Base-by-base conservation (phyloP, 2,329 filamentous ascomycete genomes). In the Samsoniella hepiali region DNA sequence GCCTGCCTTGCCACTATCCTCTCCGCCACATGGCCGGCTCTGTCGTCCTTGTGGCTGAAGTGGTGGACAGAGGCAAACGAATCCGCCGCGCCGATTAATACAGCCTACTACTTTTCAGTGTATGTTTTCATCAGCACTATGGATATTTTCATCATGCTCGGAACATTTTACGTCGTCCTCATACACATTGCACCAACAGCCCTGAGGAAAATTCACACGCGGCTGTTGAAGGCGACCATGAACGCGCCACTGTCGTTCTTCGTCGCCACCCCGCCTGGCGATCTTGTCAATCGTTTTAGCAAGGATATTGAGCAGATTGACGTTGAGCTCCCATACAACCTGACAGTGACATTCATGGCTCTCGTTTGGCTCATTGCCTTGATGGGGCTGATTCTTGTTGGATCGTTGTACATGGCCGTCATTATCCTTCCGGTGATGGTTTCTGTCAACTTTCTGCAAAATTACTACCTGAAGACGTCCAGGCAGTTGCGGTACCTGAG, bases 401-500 rank as follows among this genome's bases (percentile, higher is more conserved):
- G 78, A 3, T 79, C 83, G 2, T 77, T 75, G 49, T 79, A 79
- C 61, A 74, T 84, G 0, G 75, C 75, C 0, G 70, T 81, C 2
- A 76, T 75, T 0, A 74, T 85, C 17, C 82, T 83, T 0, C 63
- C 79, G 2, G 63, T 62, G 2, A 9, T 71, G 2, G 3, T 67
- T 3, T 63, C 68, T 1, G 49, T 74, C 8, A 70, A 66, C 38
- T 22, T 69, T 2, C 50, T 75, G 11, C 72, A 75, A 32, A 68
- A 67, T 15, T 71, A 68, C 55, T 74, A 74, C 57, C 68, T 76
- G 2, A 64, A 67, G 0, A 76, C 73, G 1, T 75, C 74, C 1
- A 65, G 72, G 0, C 73, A 75, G 55, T 60, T 73, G 1, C 69
- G 72, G 7, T 65, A 72, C 2, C 67, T 74, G 2, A 71, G 72